Evolutionary conservation across 2,329 filamentous ascomycete genomes (phyloP).

Genomic region (Zasmidium cellare): DNA sequence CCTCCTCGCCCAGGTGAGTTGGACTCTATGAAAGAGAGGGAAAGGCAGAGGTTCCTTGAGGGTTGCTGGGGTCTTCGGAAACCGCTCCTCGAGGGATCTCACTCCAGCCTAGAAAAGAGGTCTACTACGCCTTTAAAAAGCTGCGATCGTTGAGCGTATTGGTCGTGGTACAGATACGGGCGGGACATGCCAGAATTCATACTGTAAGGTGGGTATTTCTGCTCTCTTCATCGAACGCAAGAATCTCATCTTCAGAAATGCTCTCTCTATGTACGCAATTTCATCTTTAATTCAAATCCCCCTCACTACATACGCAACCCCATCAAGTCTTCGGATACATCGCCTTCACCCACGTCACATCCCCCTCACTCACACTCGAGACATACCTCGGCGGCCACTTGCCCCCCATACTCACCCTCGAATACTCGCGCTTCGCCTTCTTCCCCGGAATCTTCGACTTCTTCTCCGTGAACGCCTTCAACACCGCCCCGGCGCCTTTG

Average conservation of each 20-base stretch:
- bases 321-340: not conserved
- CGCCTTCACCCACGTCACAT: not conserved
- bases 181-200: constrained; percentile 49
- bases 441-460: not conserved
- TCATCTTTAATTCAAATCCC: no score
- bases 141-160: constrained; percentile 59
- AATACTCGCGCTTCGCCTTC: not conserved
- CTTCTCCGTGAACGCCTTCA: not conserved
- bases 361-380: not conserved
- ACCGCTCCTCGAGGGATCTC: constrained; percentile 33
- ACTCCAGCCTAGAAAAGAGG: constrained; percentile 31
- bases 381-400: not conserved
- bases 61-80: constrained; percentile 39
- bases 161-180: constrained; percentile 69
- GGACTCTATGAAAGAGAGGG: constrained; percentile 32
- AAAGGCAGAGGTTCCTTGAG: constrained; percentile 29
- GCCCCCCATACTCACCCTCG: not conserved
- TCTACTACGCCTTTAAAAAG: constrained; percentile 58
- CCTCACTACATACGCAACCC: no score
- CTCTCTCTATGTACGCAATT: no score
- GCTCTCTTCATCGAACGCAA: no score
- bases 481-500: not conserved
- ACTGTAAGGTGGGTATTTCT: no score
- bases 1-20: constrained; percentile 21
- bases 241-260: no score